These are phyloP conservation scores for Nasturtium officinale DNA, from an alignment of 345 rosid genomes.

Conservation along the genomic window DNA sequence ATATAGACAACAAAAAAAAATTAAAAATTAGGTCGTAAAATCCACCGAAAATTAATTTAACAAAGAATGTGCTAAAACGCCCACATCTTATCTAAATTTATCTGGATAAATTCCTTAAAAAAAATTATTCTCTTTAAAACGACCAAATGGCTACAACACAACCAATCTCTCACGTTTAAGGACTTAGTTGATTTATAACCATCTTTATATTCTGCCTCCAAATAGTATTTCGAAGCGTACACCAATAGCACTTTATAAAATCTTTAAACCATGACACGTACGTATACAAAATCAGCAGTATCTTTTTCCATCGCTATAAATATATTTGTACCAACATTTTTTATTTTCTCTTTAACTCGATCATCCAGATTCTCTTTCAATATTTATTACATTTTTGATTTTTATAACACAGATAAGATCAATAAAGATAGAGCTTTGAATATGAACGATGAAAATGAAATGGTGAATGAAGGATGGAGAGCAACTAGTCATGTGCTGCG, in stretches of 20 bases:
- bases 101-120: not conserved
- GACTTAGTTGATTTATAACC: no score
- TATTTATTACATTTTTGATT: not conserved
- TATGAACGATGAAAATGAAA: conserved; percentile 18
- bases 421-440: not conserved
- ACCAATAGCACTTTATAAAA: not conserved
- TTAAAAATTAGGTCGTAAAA: no score
- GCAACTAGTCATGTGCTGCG: conserved; percentile 29
- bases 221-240: not conserved
- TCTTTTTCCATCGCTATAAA: not conserved
- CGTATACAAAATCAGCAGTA: not conserved
- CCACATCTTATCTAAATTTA: not conserved
- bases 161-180: no score
- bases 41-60: not conserved
- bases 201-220: no score
- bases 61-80: not conserved
- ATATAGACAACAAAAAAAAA: not conserved
- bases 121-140: not conserved
- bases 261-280: not conserved
- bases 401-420: conserved; percentile 18
- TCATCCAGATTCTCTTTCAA: no score
- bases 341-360: not conserved
- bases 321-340: not conserved
- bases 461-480: conserved; percentile 20
- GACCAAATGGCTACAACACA: not conserved